phyloP scores from a whole-genome alignment of 1,284 basidiomycete genomes.

The Pterulicium gracile region DNA sequence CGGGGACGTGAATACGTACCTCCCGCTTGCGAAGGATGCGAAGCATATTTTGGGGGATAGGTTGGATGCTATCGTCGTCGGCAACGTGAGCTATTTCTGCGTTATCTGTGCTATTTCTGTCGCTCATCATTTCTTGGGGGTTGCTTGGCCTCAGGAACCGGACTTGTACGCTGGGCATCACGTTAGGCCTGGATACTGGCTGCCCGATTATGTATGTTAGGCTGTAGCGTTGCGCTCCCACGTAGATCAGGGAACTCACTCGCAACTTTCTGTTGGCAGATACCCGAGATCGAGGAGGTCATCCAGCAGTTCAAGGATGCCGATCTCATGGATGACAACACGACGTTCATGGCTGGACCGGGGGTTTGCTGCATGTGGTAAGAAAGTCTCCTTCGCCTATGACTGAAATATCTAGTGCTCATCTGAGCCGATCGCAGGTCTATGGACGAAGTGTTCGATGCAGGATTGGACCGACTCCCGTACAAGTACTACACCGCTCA shows the following conservation, averaged over 20 bases:
- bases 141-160: constrained; percentile 17
- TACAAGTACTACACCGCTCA: constrained; percentile 28
- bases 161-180: constrained; percentile 22
- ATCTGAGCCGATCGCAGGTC: constrained; percentile 13
- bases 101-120: background rate
- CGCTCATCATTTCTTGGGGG: background rate
- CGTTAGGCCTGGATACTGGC: constrained; percentile 15
- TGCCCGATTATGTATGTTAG: constrained; percentile 1
- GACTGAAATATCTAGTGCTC: too few species aligned
- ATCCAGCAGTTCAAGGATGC: constrained; percentile 16
- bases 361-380: constrained; percentile 25
- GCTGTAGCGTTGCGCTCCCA: too few species aligned
- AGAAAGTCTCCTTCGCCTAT: too few species aligned
- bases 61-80: constrained; percentile 19
- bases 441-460: constrained; percentile 20
- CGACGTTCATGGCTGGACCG: constrained; percentile 20
- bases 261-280: too few species aligned
- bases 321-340: constrained; percentile 10
- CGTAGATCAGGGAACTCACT: too few species aligned
- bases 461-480: constrained; percentile 19
- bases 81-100: constrained; percentile 17
- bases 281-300: constrained; percentile 18
- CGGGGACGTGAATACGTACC: constrained; percentile 15
- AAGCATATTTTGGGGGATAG: constrained; percentile 17
- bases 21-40: constrained; percentile 18